These are phyloP conservation scores for Trichoderma erinaceum DNA, from an alignment of 495 filamentous ascomycete genomes.

Conservation along the genomic window DNA sequence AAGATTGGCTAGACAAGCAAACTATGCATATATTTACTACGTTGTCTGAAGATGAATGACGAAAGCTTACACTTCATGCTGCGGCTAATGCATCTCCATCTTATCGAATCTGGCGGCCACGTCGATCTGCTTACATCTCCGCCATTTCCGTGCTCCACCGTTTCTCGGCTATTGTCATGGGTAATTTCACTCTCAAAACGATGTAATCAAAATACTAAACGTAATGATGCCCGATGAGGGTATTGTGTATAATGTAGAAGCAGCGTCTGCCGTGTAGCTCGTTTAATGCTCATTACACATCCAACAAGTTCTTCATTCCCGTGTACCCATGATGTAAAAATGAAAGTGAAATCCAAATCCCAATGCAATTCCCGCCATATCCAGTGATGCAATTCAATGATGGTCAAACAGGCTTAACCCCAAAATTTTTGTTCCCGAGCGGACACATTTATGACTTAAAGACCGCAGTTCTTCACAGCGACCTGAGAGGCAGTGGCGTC, in stretches of 20 bases:
- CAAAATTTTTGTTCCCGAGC: background rate
- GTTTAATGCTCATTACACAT: background rate
- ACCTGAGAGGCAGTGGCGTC: constrained; percentile 45
- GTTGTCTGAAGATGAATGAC: background rate
- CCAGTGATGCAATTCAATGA: background rate
- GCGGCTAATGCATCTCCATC: background rate
- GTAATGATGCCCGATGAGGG: background rate
- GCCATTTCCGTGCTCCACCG: background rate
- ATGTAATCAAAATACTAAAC: background rate
- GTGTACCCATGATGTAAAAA: background rate
- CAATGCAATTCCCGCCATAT: constrained; percentile 4
- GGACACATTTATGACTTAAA: background rate
- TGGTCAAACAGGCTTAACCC: background rate
- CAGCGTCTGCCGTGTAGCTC: constrained; percentile 1
- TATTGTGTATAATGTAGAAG: background rate
- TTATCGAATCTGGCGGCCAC: background rate
- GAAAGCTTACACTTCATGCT: background rate
- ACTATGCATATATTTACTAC: too few species aligned
- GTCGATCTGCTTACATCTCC: constrained; percentile 2
- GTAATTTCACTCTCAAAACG: background rate
- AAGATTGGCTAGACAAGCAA: too few species aligned
- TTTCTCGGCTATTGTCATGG: background rate
- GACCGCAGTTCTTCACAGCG: constrained; percentile 21
- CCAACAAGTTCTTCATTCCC: background rate
- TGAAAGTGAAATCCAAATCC: background rate